A percentile compares a stretch with the other conserved stretches of the same genome.
Evolutionary conservation across 1,284 basidiomycete genomes (phyloP).

Genomic region (Schizopora paradoxa): DNA sequence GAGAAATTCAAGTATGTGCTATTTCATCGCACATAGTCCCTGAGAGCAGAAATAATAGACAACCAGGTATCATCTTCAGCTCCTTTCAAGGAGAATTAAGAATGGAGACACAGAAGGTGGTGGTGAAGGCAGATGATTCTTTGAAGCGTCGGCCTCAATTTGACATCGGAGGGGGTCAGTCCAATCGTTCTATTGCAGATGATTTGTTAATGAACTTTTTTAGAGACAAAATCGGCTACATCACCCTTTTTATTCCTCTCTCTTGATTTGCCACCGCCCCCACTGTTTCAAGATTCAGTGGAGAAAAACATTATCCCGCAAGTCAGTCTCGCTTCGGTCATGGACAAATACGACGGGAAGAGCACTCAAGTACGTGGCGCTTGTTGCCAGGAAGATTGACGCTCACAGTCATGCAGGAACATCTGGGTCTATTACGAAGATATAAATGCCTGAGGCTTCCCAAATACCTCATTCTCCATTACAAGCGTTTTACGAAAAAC

Average conservation of each 20-base stretch:
- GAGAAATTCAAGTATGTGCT: conserved; percentile 71
- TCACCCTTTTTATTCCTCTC: conserved; percentile 96
- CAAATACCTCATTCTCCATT: conserved; percentile 90
- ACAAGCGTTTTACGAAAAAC: conserved; percentile 98
- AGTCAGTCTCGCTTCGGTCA: conserved; percentile 84
- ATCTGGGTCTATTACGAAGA: conserved; percentile 77
- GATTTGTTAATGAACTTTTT: conserved; percentile 14
- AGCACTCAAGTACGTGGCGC: conserved; percentile 66
- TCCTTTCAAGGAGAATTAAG: conserved; percentile 94
- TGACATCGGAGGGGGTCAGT: conserved; percentile 83
- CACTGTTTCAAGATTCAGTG: conserved; percentile 90
- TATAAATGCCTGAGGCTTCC: conserved; percentile 89
- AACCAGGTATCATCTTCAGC: conserved; percentile 79
- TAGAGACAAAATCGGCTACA: conserved; percentile 81
- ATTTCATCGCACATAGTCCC: conserved; percentile 13
- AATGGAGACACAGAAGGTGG: conserved; percentile 90
- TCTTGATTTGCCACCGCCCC: conserved; percentile 92
- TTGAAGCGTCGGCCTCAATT: conserved; percentile 78
- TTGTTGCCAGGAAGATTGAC: conserved; percentile 17
- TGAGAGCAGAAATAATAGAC: conserved; percentile 16
- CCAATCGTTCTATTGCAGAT: neutral
- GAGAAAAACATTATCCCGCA: conserved; percentile 99
- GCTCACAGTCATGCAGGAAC: conserved; percentile 52
- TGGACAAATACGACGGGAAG: conserved; percentile 94
- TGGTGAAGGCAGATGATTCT: conserved; percentile 73